Evolutionary conservation across 192 early-diverging fungal species (phyloP).

Genomic region (Linnemannia schmuckeri): DNA sequence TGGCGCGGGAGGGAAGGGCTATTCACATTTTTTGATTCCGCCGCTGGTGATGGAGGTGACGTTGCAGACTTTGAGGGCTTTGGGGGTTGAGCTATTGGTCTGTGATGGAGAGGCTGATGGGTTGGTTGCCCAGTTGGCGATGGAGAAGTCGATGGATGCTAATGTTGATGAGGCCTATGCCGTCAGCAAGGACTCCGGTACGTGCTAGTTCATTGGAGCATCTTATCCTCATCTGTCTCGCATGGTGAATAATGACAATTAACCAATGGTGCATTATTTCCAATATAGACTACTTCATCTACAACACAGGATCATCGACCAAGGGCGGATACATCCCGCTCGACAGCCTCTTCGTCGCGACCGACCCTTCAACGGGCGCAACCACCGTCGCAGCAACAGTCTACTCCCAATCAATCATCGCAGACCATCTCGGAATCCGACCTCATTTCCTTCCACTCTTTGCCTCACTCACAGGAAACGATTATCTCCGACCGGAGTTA

Average conservation of each 20-base stretch:
- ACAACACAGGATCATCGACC: slow-evolving; percentile 41
- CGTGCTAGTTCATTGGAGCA: background rate
- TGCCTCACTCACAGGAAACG: slow-evolving; percentile 64
- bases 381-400: slow-evolving; percentile 46
- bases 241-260: background rate
- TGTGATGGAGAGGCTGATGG: slow-evolving; percentile 65
- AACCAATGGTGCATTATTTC: background rate
- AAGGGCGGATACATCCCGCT: slow-evolving; percentile 64
- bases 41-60: slow-evolving; percentile 61
- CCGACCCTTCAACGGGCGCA: background rate
- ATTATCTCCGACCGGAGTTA: slow-evolving; percentile 55
- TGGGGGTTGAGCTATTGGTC: slow-evolving; percentile 50
- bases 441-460: slow-evolving; percentile 58
- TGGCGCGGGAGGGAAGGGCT: slow-evolving; percentile 33
- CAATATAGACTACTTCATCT: slow-evolving; percentile 60
- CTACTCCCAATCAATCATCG: slow-evolving; percentile 54
- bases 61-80: slow-evolving; percentile 52
- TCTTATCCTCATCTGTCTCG: background rate
- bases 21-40: slow-evolving; percentile 60
- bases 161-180: slow-evolving; percentile 54
- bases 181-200: slow-evolving; percentile 64
- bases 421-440: slow-evolving; percentile 48
- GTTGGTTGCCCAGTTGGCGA: slow-evolving; percentile 54
- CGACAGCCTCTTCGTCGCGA: slow-evolving; percentile 51
- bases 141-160: slow-evolving; percentile 39